Evolutionary conservation across 352 stramenopile genomes (phyloP).

Genomic region (Plasmopara muralis): DNA sequence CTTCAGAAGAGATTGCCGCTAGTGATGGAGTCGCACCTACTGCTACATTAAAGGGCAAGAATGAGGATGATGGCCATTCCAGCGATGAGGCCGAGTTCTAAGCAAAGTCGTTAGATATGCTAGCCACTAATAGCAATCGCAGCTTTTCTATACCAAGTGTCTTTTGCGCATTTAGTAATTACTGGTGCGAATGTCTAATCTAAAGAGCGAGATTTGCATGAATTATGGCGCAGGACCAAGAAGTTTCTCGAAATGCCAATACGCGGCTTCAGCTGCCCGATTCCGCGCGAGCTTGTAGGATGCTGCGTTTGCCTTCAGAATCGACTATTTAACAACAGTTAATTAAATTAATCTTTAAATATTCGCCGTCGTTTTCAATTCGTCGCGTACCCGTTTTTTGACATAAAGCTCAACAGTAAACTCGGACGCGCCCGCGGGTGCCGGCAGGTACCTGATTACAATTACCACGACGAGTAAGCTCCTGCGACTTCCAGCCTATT

Average conservation of each 20-base stretch:
- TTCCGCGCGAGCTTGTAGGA: constrained; percentile 61
- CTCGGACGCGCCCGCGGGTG: constrained; percentile 31
- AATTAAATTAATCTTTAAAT: no score
- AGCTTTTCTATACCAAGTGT: no score
- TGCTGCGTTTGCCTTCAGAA: constrained; percentile 36
- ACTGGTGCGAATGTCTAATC: no score
- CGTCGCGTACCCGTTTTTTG: constrained; percentile 44
- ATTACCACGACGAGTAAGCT: neutral
- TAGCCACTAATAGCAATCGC: no score
- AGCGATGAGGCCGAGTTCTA: constrained; percentile 86
- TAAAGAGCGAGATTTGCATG: no score
- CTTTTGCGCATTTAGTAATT: no score
- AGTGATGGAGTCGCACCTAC: constrained; percentile 11
- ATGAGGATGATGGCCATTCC: constrained; percentile 65
- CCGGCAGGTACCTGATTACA: constrained; percentile 43
- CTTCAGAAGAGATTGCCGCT: constrained; percentile 46
- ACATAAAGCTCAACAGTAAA: constrained; percentile 59
- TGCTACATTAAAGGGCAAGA: constrained; percentile 4
- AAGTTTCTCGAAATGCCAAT: constrained; percentile 36
- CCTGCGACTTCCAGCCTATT: neutral
- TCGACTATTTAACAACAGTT: constrained; percentile 14
- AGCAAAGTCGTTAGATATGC: constrained; percentile 2
- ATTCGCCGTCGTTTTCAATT: no score
- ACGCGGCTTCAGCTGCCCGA: constrained; percentile 46
- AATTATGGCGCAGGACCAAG: constrained; percentile 18